These are phyloP conservation scores for Russula dissimulans DNA, from an alignment of 768 basidiomycete genomes.

Conservation along the genomic window DNA sequence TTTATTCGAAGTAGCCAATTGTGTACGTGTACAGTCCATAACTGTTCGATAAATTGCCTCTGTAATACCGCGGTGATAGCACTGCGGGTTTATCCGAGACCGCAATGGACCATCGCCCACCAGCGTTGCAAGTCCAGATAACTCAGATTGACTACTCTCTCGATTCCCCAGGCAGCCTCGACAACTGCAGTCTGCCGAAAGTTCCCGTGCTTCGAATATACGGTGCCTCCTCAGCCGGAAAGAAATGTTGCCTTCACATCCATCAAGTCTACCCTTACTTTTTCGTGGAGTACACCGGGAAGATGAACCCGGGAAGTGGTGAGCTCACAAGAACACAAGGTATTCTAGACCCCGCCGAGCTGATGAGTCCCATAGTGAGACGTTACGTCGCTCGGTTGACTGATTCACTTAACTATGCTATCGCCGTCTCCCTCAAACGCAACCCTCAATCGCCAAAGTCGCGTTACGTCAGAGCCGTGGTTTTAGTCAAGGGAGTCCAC, in stretches of 20 bases:
- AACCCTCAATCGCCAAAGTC: constrained; percentile 50
- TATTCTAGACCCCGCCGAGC: neutral
- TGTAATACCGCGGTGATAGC: too few species aligned
- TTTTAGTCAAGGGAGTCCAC: constrained; percentile 87
- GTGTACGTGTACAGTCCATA: neutral
- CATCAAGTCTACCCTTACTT: constrained; percentile 95
- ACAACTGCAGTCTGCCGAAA: constrained; percentile 47
- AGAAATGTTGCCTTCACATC: constrained; percentile 78
- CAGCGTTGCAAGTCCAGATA: constrained; percentile 34
- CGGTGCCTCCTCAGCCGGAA: constrained; percentile 68
- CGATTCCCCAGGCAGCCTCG: constrained; percentile 49
- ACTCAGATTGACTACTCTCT: constrained; percentile 59
- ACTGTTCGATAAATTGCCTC: too few species aligned
- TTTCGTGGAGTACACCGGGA: constrained; percentile 72
- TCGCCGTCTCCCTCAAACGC: constrained; percentile 71
- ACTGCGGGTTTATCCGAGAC: neutral
- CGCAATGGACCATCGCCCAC: constrained; percentile 5
- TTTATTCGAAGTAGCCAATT: neutral
- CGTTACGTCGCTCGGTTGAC: constrained; percentile 60
- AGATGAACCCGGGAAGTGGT: constrained; percentile 58
- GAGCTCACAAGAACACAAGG: constrained; percentile 20
- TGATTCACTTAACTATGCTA: constrained; percentile 74
- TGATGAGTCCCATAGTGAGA: constrained; percentile 43
- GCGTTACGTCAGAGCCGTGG: constrained; percentile 61
- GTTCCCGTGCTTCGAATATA: constrained; percentile 83